Percentiles rank a stretch among this genome's conserved stretches.
These are phyloP conservation scores for Apodospora peruviana DNA, from an alignment of 495 filamentous ascomycete genomes.

Conservation along the genomic window DNA sequence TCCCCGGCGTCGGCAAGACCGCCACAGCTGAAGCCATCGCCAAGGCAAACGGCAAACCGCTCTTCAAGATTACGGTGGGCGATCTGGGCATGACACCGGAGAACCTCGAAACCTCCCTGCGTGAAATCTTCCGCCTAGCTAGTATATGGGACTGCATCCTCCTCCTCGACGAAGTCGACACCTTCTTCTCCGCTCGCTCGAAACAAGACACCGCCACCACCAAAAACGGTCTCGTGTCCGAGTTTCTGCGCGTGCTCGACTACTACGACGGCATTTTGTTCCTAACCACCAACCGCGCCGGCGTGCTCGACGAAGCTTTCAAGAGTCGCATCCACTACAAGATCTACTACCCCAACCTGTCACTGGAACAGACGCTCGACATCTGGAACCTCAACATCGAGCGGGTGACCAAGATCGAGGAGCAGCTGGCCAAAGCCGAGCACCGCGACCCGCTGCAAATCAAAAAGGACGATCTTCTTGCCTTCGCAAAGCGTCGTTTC, in stretches of 20 bases:
- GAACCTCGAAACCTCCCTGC: slow-evolving; percentile 31
- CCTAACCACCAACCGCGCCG: slow-evolving; percentile 49
- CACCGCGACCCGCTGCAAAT: slow-evolving; percentile 14
- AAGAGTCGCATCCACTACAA: slow-evolving; percentile 44
- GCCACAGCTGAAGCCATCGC: slow-evolving; percentile 51
- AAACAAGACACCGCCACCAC: slow-evolving; percentile 25
- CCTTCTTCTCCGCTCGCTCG: slow-evolving; percentile 42
- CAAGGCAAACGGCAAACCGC: slow-evolving; percentile 41
- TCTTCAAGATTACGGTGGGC: slow-evolving; percentile 50
- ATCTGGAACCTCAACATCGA: slow-evolving; percentile 24
- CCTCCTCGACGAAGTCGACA: slow-evolving; percentile 49
- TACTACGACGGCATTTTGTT: slow-evolving; percentile 49
- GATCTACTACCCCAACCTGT: slow-evolving; percentile 29
- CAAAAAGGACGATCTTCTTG: slow-evolving; percentile 13
- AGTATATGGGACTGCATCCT: slow-evolving; percentile 52
- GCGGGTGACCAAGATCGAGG: slow-evolving; percentile 17
- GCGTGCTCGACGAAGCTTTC: slow-evolving; percentile 42
- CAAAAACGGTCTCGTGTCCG: slow-evolving; percentile 47
- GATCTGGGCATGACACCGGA: slow-evolving; percentile 46
- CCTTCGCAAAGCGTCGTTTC: slow-evolving; percentile 18
- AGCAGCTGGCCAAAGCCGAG: slow-evolving; percentile 11
- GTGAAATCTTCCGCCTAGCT: slow-evolving; percentile 45
- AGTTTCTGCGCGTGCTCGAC: slow-evolving; percentile 46
- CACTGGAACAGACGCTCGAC: slow-evolving; percentile 19
- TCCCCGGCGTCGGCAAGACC: slow-evolving; percentile 58